Percentiles rank a stretch among this genome's conserved stretches.
phyloP scores from a whole-genome alignment of 192 early-diverging fungal species.

The Radiomyces spectabilis region DNA sequence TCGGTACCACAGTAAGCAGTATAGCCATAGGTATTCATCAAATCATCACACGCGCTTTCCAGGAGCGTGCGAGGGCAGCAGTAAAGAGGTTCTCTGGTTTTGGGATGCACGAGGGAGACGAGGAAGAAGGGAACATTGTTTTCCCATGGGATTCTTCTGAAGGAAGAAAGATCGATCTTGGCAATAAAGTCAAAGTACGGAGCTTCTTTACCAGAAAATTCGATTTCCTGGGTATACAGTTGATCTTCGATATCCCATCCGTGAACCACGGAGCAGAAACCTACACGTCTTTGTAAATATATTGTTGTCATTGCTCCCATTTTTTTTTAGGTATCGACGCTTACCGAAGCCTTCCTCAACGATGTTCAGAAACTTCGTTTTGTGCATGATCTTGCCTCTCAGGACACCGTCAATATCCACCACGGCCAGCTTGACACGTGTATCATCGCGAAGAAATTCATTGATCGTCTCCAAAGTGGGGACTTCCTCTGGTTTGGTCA shows the following conservation, averaged over 20 bases:
- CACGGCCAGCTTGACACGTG: constrained; percentile 54
- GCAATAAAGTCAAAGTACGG: constrained; percentile 59
- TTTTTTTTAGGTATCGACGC: constrained; percentile 14
- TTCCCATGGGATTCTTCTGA: constrained; percentile 68
- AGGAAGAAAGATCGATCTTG: constrained; percentile 54
- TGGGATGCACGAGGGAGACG: constrained; percentile 56
- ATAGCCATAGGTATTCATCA: constrained; percentile 26
- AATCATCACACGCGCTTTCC: constrained; percentile 34
- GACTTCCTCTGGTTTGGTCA: too few species aligned
- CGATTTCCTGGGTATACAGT: constrained; percentile 32
- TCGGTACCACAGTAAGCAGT: constrained; percentile 49
- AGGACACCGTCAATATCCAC: constrained; percentile 68
- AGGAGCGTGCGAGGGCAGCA: constrained; percentile 59
- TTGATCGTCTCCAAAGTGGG: constrained; percentile 18
- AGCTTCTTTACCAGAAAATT: constrained; percentile 10
- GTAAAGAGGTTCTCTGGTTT: constrained; percentile 42
- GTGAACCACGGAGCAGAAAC: constrained; percentile 73
- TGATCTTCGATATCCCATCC: constrained; percentile 78
- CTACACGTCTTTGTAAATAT: constrained; percentile 18
- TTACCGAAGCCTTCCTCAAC: constrained; percentile 63
- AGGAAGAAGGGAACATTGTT: constrained; percentile 66
- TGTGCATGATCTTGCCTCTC: constrained; percentile 63
- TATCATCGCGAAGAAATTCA: constrained; percentile 30
- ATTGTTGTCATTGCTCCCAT: neutral
- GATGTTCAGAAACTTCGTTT: constrained; percentile 57